Evolutionary conservation across 768 basidiomycete genomes (phyloP), one percentile per base, ranked within the genome.

Genomic region (Obba rivulosa): DNA sequence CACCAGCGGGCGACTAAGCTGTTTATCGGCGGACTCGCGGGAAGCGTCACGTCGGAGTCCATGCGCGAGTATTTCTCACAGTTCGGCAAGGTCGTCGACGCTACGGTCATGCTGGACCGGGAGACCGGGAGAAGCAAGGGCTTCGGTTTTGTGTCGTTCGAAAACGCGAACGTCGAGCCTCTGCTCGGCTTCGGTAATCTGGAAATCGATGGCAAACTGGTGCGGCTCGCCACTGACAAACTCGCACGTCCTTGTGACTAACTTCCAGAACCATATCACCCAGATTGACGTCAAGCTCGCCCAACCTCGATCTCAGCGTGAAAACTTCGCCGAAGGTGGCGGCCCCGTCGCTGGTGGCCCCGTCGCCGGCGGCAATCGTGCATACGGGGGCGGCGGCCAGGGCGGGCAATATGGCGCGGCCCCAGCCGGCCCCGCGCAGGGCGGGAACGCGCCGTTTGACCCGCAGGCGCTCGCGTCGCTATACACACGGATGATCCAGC

Each of bases 211-310:
- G 95, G 94, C 14, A 96, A 97, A 74, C 69, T 92, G 65, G 96
- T 97, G 55, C 54, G 88, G 70, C 2, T n/a, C 41, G 17, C 35
- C 22, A 1, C 2, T 11, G 3, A 7, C 5, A 7, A 13, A 31
- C 28, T 31, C 28, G 28, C 28, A 13, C 13, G 28, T 8, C 16
- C 41, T 2, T 24, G 34, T 57, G 41, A 57, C 25, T 10, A 5
- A 16, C 43, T 50, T 18, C 39, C 46, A 14, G 5, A 9, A 41
- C 22, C 22, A 3, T 9, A 16, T 36, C 14, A 40, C 43, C 11
- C 21, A 97, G 95, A 94, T 99, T 58, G 96, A 98, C 62, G 93
- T 98, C 40, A 98, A 97, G 68, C 78, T 92, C 40, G 96, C 95
- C 1, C 93, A 96, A 64, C 93, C 94, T 3, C 80, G 92, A 39